Percentiles rank a stretch among this genome's conserved stretches.
Evolutionary conservation across 2,329 filamentous ascomycete species (phyloP).

Genomic region (Penicillium sumatraense): DNA sequence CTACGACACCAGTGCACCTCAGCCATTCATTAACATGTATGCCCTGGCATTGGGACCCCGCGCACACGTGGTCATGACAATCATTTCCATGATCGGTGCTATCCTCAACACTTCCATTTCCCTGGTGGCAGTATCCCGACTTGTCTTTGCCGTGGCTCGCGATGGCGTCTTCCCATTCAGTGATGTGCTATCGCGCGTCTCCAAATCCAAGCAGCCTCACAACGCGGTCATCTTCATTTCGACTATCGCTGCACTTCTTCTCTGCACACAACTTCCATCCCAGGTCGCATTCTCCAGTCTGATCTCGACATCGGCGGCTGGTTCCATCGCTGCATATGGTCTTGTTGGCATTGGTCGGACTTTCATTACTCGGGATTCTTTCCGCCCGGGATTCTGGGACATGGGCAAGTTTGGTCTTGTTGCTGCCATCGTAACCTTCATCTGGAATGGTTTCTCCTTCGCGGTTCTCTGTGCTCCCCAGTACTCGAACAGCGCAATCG

Average conservation of each 20-base stretch:
- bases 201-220: constrained; percentile 56
- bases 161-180: constrained; percentile 62
- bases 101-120: constrained; percentile 57
- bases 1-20: constrained; percentile 32
- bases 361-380: constrained; percentile 48
- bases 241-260: constrained; percentile 54
- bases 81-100: constrained; percentile 24
- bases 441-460: constrained; percentile 54
- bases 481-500: constrained; percentile 27
- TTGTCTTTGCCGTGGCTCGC: constrained; percentile 62
- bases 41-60: constrained; percentile 25
- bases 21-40: constrained; percentile 33
- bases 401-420: constrained; percentile 47
- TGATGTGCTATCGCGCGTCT: constrained; percentile 55
- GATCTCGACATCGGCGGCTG: constrained; percentile 53
- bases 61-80: constrained; percentile 29
- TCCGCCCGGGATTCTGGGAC: constrained; percentile 51
- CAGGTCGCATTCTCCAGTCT: constrained; percentile 52
- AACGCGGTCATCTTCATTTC: constrained; percentile 61
- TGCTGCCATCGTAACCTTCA: constrained; percentile 47
- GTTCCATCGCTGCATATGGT: constrained; percentile 51
- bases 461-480: constrained; percentile 51
- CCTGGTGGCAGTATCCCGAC: constrained; percentile 57
- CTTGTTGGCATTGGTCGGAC: constrained; percentile 50
- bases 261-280: constrained; percentile 60